Conservation (phyloP, 176 grass and related monocot genomes). For the Hsuehochloa calcarea region DNA sequence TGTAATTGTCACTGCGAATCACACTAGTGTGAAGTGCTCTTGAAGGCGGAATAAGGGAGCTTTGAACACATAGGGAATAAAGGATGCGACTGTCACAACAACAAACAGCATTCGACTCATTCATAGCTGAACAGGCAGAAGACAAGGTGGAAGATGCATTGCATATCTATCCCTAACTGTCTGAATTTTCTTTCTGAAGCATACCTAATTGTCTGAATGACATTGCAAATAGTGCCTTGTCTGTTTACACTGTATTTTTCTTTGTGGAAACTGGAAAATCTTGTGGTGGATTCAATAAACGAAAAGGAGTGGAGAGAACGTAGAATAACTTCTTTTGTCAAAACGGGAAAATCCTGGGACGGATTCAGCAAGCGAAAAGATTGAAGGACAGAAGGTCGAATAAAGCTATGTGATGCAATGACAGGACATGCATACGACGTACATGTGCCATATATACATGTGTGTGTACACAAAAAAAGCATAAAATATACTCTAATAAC, state of each 20-base stretch:
- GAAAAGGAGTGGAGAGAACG: not conserved
- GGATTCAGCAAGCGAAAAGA: slow-evolving; percentile 17
- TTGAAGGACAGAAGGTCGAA: slow-evolving; percentile 8
- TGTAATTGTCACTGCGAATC: slow-evolving; percentile 29
- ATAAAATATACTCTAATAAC: too few relatives aligned
- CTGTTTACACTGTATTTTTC: not conserved
- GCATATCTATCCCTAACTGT: not conserved
- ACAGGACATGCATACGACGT: not conserved
- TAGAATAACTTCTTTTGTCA: slow-evolving; percentile 17
- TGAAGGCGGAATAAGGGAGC: slow-evolving; percentile 8
- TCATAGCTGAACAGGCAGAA: not conserved
- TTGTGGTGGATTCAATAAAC: not conserved
- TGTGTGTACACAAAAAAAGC: too few relatives aligned
- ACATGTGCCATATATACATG: too few relatives aligned
- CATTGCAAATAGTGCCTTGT: not conserved
- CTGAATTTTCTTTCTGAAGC: not conserved
- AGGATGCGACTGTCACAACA: not conserved
- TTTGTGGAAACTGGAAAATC: not conserved
- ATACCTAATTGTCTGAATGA: not conserved
- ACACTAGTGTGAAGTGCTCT: slow-evolving; percentile 2
- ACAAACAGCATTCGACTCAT: not conserved
- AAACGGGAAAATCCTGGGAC: not conserved
- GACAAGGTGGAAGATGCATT: not conserved
- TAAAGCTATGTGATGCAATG: slow-evolving; percentile 25
- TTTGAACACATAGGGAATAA: slow-evolving; percentile 29